Conservation (phyloP, 805 yeast genomes). For the Sugiyamaella marilandica region DNA sequence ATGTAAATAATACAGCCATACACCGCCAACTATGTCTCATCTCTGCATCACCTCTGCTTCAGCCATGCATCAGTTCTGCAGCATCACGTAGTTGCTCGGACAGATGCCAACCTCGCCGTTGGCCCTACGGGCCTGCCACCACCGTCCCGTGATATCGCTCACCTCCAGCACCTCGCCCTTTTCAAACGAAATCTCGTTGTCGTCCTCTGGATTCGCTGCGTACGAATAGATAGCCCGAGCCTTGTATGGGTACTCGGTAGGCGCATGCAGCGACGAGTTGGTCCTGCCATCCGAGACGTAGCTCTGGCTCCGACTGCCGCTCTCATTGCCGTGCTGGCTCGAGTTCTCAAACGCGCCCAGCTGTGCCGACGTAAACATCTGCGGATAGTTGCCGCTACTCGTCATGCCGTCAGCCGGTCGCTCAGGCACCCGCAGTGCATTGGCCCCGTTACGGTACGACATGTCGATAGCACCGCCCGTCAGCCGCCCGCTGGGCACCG, state of each 20-base stretch:
- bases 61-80: slow-evolving; percentile 25
- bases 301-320: slow-evolving; percentile 9
- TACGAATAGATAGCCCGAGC: slow-evolving; percentile 86
- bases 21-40: background rate
- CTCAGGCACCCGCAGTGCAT: background rate
- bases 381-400: slow-evolving; percentile 17
- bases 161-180: slow-evolving; percentile 91
- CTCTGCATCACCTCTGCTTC: background rate
- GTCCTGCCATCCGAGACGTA: slow-evolving; percentile 10
- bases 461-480: slow-evolving; percentile 17
- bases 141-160: slow-evolving; percentile 88
- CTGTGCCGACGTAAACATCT: slow-evolving; percentile 35
- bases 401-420: slow-evolving; percentile 4
- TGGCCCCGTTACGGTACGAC: slow-evolving; percentile 13
- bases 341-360: slow-evolving; percentile 38
- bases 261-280: slow-evolving; percentile 19
- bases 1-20: background rate
- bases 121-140: slow-evolving; percentile 96
- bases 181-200: slow-evolving; percentile 82
- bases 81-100: slow-evolving; percentile 88
- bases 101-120: slow-evolving; percentile 94
- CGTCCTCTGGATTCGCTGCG: slow-evolving; percentile 87
- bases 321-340: slow-evolving; percentile 20
- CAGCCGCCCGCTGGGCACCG: slow-evolving; percentile 8
- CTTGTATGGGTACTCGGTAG: slow-evolving; percentile 64